These are phyloP conservation scores for Staphylotrichum longicolle DNA, from an alignment of 495 filamentous ascomycete genomes.

Conservation along the genomic window DNA sequence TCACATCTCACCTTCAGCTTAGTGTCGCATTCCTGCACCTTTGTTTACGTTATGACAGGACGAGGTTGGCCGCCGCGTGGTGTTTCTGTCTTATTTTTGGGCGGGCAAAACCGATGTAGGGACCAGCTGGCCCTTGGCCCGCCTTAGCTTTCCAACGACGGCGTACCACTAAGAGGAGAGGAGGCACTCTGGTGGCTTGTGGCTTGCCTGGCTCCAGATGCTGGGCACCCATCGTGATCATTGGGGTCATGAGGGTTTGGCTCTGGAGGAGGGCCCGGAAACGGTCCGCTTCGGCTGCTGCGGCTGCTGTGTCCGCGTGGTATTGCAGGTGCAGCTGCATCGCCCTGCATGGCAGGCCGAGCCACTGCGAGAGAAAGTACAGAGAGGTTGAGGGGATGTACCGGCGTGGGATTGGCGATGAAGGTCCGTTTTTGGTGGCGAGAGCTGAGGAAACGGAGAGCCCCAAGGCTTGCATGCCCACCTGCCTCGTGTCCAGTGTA, in stretches of 20 bases:
- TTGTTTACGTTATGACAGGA: constrained; percentile 2
- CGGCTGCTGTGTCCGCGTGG: constrained; percentile 5
- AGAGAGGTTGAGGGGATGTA: constrained; percentile 7
- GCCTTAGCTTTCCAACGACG: neutral
- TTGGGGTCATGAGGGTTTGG: constrained; percentile 1
- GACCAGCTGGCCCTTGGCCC: constrained; percentile 10
- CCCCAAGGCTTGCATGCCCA: neutral
- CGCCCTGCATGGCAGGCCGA: neutral
- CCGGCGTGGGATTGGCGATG: neutral
- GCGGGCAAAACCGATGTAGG: neutral
- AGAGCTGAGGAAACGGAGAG: neutral
- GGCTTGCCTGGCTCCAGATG: too few species aligned
- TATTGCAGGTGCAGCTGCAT: constrained; percentile 4
- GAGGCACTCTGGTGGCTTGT: too few species aligned
- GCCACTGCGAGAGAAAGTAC: neutral
- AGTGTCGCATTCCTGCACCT: constrained; percentile 1
- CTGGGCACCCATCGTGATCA: neutral
- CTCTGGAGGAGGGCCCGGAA: neutral
- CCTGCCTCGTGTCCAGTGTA: neutral
- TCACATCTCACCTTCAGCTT: constrained; percentile 10
- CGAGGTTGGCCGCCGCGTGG: too few species aligned
- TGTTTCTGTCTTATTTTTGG: too few species aligned
- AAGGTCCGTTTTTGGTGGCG: constrained; percentile 2
- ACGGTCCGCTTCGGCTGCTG: constrained; percentile 4
- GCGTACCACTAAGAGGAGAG: too few species aligned